These are phyloP conservation scores for Citeromyces matritensis DNA, from an alignment of 805 yeast species.

Conservation along the genomic window DNA sequence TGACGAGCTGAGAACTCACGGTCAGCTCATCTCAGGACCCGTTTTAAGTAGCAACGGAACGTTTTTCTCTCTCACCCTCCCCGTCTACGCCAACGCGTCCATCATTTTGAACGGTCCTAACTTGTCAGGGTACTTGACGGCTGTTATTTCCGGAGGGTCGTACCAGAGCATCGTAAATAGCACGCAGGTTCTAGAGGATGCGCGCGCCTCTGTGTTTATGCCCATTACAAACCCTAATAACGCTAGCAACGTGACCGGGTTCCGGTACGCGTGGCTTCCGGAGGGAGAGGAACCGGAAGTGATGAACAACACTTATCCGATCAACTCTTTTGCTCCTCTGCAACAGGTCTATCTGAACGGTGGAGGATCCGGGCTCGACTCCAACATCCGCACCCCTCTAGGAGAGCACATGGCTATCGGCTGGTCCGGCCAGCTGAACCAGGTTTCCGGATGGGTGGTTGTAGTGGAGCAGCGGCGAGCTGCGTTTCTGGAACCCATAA, in stretches of 20 bases:
- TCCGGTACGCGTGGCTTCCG: slow-evolving; percentile 26
- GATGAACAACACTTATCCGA: slow-evolving; percentile 9
- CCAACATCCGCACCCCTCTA: slow-evolving; percentile 19
- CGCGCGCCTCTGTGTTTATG: slow-evolving; percentile 7
- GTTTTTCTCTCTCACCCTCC: slow-evolving; percentile 63
- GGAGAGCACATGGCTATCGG: slow-evolving; percentile 38
- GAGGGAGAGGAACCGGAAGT: slow-evolving; percentile 10
- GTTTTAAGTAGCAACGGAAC: slow-evolving; percentile 26
- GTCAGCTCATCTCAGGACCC: slow-evolving; percentile 58
- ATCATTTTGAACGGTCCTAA: slow-evolving; percentile 42
- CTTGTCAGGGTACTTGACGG: slow-evolving; percentile 58
- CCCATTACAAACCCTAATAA: slow-evolving; percentile 10
- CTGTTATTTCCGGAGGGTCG: slow-evolving; percentile 31
- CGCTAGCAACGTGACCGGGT: slow-evolving; percentile 15
- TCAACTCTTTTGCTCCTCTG: slow-evolving; percentile 13
- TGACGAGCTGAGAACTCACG: slow-evolving; percentile 20
- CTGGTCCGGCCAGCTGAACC: slow-evolving; percentile 27
- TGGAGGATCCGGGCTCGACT: slow-evolving; percentile 23
- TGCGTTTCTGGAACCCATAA: slow-evolving; percentile 48
- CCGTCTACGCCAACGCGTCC: slow-evolving; percentile 62
- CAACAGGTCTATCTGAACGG: slow-evolving; percentile 16
- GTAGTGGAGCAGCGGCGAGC: slow-evolving; percentile 47
- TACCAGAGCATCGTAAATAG: slow-evolving; percentile 22
- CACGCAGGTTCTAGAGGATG: slow-evolving; percentile 21
- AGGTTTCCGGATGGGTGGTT: slow-evolving; percentile 52